Evolutionary conservation across 225 moss, liverwort and hornwort species (phyloP), one percentile per base, ranked within the genome.

Genomic region (Bryoerythrophyllum caledonicum): DNA sequence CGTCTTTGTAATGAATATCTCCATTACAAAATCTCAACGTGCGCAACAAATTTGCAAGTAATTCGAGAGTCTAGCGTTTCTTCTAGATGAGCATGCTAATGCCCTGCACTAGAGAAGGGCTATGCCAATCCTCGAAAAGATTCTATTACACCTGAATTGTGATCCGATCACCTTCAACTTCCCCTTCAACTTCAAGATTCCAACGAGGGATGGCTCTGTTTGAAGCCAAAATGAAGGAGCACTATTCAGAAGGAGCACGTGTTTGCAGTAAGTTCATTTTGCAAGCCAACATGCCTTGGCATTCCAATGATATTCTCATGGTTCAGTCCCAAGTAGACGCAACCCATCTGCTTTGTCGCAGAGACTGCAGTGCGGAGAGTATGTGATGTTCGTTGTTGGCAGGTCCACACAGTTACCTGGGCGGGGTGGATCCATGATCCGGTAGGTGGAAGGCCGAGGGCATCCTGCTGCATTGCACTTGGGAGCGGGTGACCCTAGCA

Each of bases 391-490:
- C 12, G 10, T 19, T 1, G 1, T 10, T 0, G 20, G 2, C 0
- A 2, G 1, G 0, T 0, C 0, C 0, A 0, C 0, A 10, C 11
- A 83, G 86, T 79, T 86, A 86, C 83, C 88, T 89, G 86, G 83
- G 86, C 83, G 79, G 86, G 81, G 82, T 79, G 68, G 8, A 89
- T 89, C 86, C 80, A 20, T 84, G 40, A 77, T 83, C 83, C 25
- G 0, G 1, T 51, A 68, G 71, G 88, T 61, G 83, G 83, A 89
- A 86, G 86, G 70, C 77, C 75, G 82, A 71, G 75, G 17, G 32
- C 9, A 72, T 1, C 1, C 38, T 61, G 32, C 20, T 52, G 76
- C 72, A 81, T 76, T 81, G 81, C 81, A 81, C 81, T 26, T 10
- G 14, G 70, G 69, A n/a, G n/a, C n/a, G 27, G 54, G 63, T 54